Base-by-base conservation (phyloP, 2,329 filamentous ascomycete species). In the Penicillium crustosum region DNA sequence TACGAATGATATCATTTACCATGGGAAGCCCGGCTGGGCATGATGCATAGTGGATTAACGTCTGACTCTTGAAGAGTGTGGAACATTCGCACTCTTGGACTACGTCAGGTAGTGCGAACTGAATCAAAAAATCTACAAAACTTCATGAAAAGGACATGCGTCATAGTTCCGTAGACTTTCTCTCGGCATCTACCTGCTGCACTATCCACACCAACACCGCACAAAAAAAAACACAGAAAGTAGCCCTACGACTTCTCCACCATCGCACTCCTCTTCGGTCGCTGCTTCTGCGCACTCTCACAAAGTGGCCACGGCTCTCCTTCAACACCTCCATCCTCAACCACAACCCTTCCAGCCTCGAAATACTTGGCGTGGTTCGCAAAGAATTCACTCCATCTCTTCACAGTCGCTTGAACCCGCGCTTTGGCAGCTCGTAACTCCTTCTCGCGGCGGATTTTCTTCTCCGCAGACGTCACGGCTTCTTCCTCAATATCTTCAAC, bases 311-410 rank as follows among this genome's bases (percentile, higher is more conserved):
- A 83, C 68, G 79, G 79, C 76, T 81, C 78, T 66, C 57, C 61
- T 15, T 65, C 61, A 50, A 64, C 65, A 38, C 77, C 64, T 61
- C 74, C 82, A 59, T 85, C 25, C 5, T 44, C 81, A 73, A 85
- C 82, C 15, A 97, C 38, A 21, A 41, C 84, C 71, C 82, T 84
- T 4, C 94, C 94, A 5, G 95, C 89, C 75, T 85, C 84, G 61
- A 85, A 84, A 77, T 97, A 97, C 78, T 91, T 91, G 70, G 88
- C 84, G 71, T 86, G 90, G 55, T 88, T 89, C 57, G 77, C 81
- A 70, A 97, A 97, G 78, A 97, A 91, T 51, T 83, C 81, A 59
- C 89, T 86, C 94, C 93, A 97, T 75, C 93, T 88, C 71, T 83
- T 79, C 56, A 99, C 79, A 13, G 86, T 85, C 23, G 86, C 83